A percentile compares a stretch with the other conserved stretches of the same genome.
phyloP scores from a whole-genome alignment of 2,329 filamentous ascomycete genomes.

The Claviceps maximensis region DNA sequence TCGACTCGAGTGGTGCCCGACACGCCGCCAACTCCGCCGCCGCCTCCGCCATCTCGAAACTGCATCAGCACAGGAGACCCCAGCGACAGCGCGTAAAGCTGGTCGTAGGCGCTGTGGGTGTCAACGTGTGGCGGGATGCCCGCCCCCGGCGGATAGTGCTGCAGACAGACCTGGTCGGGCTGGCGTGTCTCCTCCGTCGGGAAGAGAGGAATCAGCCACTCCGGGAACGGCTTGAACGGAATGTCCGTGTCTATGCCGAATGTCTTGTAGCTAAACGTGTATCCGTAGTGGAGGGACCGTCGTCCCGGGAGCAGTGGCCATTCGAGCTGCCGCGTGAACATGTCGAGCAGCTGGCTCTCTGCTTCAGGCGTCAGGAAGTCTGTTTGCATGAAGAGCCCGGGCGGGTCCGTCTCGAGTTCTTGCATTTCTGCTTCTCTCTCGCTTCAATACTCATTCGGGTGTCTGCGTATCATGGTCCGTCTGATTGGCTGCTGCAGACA shows the following conservation, averaged over 20 bases:
- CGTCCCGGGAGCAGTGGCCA: slow-evolving; percentile 5
- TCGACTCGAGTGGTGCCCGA: slow-evolving; percentile 20
- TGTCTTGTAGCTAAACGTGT: slow-evolving; percentile 45
- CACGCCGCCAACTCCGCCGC: slow-evolving; percentile 1
- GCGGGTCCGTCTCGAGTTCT: slow-evolving; percentile 14
- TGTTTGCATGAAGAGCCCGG: slow-evolving; percentile 29
- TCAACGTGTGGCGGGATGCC: slow-evolving; percentile 50
- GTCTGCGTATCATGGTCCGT: neutral
- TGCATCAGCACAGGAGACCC: slow-evolving; percentile 31
- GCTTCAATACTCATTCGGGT: neutral
- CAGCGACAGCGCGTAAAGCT: slow-evolving; percentile 31
- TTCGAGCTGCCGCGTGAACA: slow-evolving; percentile 3
- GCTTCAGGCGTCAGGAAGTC: slow-evolving; percentile 33
- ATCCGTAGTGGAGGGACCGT: slow-evolving; percentile 32
- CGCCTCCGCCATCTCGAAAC: slow-evolving; percentile 22
- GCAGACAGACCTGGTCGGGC: slow-evolving; percentile 45
- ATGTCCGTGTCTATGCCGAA: slow-evolving; percentile 34
- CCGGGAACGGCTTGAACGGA: slow-evolving; percentile 36
- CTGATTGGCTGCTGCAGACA: neutral
- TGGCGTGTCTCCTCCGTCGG: slow-evolving; percentile 28
- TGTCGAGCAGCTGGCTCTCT: slow-evolving; percentile 28
- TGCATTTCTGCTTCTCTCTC: slow-evolving; percentile 11
- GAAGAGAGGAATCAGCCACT: slow-evolving; percentile 36
- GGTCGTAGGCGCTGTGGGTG: slow-evolving; percentile 33
- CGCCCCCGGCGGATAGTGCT: slow-evolving; percentile 45